Percentiles rank a stretch among this genome's conserved stretches.
These are phyloP conservation scores for Macrotyloma uniflorum DNA, from an alignment of 306 rosid genomes.

Conservation along the genomic window DNA sequence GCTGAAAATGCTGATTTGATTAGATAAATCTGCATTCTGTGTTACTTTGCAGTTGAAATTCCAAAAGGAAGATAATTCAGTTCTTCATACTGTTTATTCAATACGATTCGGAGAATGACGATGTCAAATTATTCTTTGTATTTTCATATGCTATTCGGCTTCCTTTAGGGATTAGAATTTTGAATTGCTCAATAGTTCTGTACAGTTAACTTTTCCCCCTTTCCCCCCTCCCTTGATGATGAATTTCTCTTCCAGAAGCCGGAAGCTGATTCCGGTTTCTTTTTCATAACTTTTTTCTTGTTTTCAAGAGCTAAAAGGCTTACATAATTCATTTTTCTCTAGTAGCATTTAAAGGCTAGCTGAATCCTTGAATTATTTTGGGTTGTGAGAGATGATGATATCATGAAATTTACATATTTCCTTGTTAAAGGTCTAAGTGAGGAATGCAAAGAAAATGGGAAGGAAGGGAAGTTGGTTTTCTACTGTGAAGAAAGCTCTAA, in stretches of 20 bases:
- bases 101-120: neutral
- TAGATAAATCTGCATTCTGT: conserved; percentile 12
- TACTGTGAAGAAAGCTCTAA: conserved; percentile 90
- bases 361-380: conserved; percentile 7
- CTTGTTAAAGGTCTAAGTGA: conserved; percentile 44
- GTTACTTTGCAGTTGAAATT: conserved; percentile 23
- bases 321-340: conserved; percentile 9
- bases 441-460: conserved; percentile 86
- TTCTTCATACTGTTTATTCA: conserved; percentile 18
- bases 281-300: neutral
- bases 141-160: neutral
- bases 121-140: neutral
- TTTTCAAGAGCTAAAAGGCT: neutral
- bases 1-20: conserved; percentile 29
- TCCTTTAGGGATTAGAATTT: conserved; percentile 15
- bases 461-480: conserved; percentile 97
- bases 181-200: neutral
- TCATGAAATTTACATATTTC: conserved; percentile 30
- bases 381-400: conserved; percentile 22
- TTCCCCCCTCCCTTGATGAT: neutral
- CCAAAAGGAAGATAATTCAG: neutral
- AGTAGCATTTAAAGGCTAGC: conserved; percentile 5
- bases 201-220: neutral
- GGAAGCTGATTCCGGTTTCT: conserved; percentile 2
- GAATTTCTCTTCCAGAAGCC: conserved; percentile 5